Conservation (phyloP, 768 basidiomycete species). For the Agrocybe praecox region DNA sequence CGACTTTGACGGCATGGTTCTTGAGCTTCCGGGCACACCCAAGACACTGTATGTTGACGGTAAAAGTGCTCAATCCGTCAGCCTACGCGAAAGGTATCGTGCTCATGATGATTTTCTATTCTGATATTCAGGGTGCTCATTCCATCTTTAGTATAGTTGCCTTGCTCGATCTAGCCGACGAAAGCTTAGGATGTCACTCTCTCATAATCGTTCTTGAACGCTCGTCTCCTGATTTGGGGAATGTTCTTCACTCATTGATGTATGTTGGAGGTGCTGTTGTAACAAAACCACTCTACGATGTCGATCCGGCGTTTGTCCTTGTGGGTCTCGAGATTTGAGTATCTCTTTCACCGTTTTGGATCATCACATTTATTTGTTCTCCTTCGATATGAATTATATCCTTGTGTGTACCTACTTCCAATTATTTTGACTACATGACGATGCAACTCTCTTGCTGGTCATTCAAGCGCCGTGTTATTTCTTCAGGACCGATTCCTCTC, state of each 20-base stretch:
- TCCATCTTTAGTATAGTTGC: constrained; percentile 68
- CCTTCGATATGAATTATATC: constrained; percentile 5
- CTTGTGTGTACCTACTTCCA: neutral
- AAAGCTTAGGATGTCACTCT: constrained; percentile 74
- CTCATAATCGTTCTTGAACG: constrained; percentile 83
- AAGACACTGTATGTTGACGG: constrained; percentile 87
- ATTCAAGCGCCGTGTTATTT: constrained; percentile 57
- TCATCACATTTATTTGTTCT: neutral
- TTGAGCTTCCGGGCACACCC: constrained; percentile 68
- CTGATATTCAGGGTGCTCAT: constrained; percentile 1
- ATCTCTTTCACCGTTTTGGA: neutral
- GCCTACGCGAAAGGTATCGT: constrained; percentile 78
- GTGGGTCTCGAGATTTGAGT: constrained; percentile 81
- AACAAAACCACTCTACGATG: constrained; percentile 76
- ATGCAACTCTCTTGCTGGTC: constrained; percentile 58
- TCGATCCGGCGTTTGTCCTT: constrained; percentile 77
- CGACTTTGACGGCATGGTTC: constrained; percentile 77
- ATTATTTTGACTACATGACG: constrained; percentile 57
- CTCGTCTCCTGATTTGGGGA: constrained; percentile 67
- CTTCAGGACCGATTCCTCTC: constrained; percentile 53
- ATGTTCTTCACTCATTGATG: constrained; percentile 87
- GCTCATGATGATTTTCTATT: neutral
- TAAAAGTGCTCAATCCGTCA: constrained; percentile 78
- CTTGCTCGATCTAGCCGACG: constrained; percentile 85
- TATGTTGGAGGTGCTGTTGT: constrained; percentile 90